Evolutionary conservation across 164 flowering plant species (phyloP).

Genomic region (Vitis riparia): DNA sequence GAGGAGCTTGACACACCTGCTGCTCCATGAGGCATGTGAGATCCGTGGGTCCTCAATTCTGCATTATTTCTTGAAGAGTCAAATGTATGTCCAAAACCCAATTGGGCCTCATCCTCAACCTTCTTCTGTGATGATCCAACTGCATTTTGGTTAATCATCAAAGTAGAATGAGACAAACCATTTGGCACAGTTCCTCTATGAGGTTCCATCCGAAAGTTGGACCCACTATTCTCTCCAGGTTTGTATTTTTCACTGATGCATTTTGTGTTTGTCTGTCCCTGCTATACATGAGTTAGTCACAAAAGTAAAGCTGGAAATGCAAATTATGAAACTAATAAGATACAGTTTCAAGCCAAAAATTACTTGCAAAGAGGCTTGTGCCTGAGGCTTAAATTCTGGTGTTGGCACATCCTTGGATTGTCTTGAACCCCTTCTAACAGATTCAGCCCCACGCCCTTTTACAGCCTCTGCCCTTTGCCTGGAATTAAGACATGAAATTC

Average conservation of each 20-base stretch:
- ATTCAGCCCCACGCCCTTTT: slow-evolving; percentile 47
- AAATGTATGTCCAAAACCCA: background rate
- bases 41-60: slow-evolving; percentile 25
- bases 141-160: slow-evolving; percentile 42
- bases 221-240: slow-evolving; percentile 18
- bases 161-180: slow-evolving; percentile 31
- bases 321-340: background rate
- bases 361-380: slow-evolving; percentile 24
- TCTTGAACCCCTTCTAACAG: slow-evolving; percentile 38
- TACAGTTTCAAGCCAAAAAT: background rate
- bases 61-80: slow-evolving; percentile 12
- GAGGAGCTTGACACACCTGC: slow-evolving; percentile 17
- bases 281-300: slow-evolving; percentile 7
- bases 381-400: slow-evolving; percentile 36
- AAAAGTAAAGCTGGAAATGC: background rate
- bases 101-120: slow-evolving; percentile 13
- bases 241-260: slow-evolving; percentile 21
- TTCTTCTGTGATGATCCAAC: slow-evolving; percentile 23
- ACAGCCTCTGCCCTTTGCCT: slow-evolving; percentile 44
- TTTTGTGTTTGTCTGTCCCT: slow-evolving; percentile 31
- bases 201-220: slow-evolving; percentile 35
- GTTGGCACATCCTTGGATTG: slow-evolving; percentile 31
- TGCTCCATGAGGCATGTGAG: slow-evolving; percentile 15
- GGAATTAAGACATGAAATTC: slow-evolving; percentile 10
- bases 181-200: slow-evolving; percentile 23